These are phyloP conservation scores for Kurtzmaniella quercitrusa DNA, from an alignment of 1,139 yeast species.

Conservation along the genomic window DNA sequence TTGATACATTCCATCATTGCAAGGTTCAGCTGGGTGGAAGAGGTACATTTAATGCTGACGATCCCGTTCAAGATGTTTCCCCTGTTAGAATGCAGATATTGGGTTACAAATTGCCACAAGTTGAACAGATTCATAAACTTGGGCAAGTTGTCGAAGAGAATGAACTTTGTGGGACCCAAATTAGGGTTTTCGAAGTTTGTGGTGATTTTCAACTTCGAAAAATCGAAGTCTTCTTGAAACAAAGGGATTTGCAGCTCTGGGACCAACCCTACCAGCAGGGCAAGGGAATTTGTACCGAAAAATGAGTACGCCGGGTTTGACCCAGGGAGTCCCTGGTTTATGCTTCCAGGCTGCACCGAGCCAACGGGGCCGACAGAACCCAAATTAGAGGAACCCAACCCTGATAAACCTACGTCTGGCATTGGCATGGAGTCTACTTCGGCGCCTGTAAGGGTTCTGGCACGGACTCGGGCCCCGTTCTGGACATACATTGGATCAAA, in stretches of 20 bases:
- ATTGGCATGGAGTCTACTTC: background rate
- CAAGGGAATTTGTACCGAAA: background rate
- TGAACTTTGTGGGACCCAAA: constrained; percentile 71
- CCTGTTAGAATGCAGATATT: constrained; percentile 23
- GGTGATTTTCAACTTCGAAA: constrained; percentile 35
- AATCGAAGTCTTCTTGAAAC: constrained; percentile 55
- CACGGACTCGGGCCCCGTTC: constrained; percentile 25
- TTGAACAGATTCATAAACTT: constrained; percentile 33
- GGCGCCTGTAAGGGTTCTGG: constrained; percentile 27
- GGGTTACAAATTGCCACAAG: constrained; percentile 30
- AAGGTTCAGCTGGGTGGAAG: constrained; percentile 34
- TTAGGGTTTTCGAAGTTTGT: constrained; percentile 66
- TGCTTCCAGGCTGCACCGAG: too few relatives aligned
- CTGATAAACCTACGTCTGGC: background rate
- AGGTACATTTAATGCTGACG: constrained; percentile 50
- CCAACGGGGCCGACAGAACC: constrained; percentile 7
- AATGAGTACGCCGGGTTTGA: constrained; percentile 8
- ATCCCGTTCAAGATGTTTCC: constrained; percentile 16
- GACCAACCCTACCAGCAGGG: constrained; percentile 4
- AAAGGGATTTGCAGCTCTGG: constrained; percentile 22
- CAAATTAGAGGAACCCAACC: background rate
- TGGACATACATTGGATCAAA: background rate
- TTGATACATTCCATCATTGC: constrained; percentile 73
- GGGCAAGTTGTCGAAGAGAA: constrained; percentile 77
- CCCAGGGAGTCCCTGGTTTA: constrained; percentile 12